These are phyloP conservation scores for Clonostachys chloroleuca DNA, from an alignment of 2,329 filamentous ascomycete species.

Conservation along the genomic window DNA sequence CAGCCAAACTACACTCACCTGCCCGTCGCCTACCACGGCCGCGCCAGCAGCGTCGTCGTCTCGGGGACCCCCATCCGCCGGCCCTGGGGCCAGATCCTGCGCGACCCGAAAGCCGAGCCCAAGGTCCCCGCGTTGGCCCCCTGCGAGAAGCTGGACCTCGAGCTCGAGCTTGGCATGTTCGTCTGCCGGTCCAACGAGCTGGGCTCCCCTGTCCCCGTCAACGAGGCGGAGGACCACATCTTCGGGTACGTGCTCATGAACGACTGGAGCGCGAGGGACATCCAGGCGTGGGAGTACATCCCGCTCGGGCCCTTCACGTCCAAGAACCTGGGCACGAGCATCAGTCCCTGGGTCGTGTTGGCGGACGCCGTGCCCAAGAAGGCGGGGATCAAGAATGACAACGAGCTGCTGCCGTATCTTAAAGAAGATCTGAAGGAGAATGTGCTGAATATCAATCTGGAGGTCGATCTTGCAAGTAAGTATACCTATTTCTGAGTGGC, in stretches of 20 bases:
- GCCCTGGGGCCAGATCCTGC: constrained; percentile 69
- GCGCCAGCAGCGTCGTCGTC: constrained; percentile 70
- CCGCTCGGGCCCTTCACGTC: constrained; percentile 54
- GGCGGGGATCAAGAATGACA: constrained; percentile 21
- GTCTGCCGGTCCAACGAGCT: constrained; percentile 62
- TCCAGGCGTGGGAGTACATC: constrained; percentile 51
- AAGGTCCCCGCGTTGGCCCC: constrained; percentile 55
- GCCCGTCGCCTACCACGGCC: constrained; percentile 77
- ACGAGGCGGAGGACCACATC: constrained; percentile 55
- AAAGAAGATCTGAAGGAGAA: constrained; percentile 44
- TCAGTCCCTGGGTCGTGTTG: constrained; percentile 51
- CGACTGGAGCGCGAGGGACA: constrained; percentile 54
- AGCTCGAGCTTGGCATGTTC: constrained; percentile 75
- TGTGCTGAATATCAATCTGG: constrained; percentile 27
- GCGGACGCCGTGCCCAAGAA: constrained; percentile 6
- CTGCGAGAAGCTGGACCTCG: constrained; percentile 64
- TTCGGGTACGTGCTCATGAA: constrained; percentile 48
- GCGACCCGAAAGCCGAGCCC: constrained; percentile 39
- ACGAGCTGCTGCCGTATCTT: constrained; percentile 35
- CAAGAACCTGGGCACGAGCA: constrained; percentile 51
- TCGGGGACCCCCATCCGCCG: constrained; percentile 70
- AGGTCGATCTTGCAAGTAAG: constrained; percentile 32
- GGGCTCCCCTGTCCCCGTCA: constrained; percentile 61
- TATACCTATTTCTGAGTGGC: neutral
- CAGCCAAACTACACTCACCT: constrained; percentile 80